Percentiles rank a stretch among this genome's conserved stretches.
phyloP scores from a whole-genome alignment of 2,329 filamentous ascomycete genomes.

The Colletotrichum scovillei region DNA sequence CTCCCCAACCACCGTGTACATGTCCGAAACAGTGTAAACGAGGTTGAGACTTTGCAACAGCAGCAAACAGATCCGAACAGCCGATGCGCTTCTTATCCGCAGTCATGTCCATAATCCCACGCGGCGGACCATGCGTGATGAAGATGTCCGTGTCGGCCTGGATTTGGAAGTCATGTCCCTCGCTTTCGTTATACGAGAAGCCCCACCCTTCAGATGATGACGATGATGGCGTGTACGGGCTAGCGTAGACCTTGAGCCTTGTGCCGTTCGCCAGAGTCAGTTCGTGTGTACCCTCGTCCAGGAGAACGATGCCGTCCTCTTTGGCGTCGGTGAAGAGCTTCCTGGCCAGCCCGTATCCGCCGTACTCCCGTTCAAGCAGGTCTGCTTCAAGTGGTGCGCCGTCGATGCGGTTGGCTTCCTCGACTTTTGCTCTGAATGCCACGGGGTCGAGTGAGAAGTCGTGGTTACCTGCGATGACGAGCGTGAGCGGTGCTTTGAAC shows the following conservation, averaged over 20 bases:
- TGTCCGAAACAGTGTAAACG: constrained; percentile 68
- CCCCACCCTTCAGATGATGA: constrained; percentile 52
- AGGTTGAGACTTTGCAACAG: constrained; percentile 56
- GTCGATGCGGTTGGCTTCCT: not conserved
- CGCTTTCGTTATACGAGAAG: constrained; percentile 50
- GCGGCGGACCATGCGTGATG: constrained; percentile 67
- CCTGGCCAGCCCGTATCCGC: constrained; percentile 49
- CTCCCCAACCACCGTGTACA: constrained; percentile 71
- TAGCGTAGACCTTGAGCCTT: constrained; percentile 61
- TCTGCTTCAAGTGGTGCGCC: not conserved
- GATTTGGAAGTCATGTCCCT: constrained; percentile 52
- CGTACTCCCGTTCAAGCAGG: constrained; percentile 52
- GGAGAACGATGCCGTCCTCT: constrained; percentile 55
- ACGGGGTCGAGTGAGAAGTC: constrained; percentile 55
- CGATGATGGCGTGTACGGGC: constrained; percentile 58
- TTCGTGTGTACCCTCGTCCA: constrained; percentile 61
- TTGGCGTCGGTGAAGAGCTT: constrained; percentile 51
- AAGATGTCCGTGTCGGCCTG: constrained; percentile 54
- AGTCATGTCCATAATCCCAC: constrained; percentile 60
- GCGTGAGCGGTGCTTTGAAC: constrained; percentile 57
- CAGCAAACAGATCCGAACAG: constrained; percentile 56
- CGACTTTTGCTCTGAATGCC: not conserved
- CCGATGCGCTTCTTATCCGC: constrained; percentile 48
- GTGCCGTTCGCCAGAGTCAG: constrained; percentile 63
- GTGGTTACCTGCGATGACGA: constrained; percentile 64